A percentile compares a stretch with the other conserved stretches of the same genome.
Evolutionary conservation across 169 alveolate genomes (phyloP).

Genomic region (Fabrea salina): DNA sequence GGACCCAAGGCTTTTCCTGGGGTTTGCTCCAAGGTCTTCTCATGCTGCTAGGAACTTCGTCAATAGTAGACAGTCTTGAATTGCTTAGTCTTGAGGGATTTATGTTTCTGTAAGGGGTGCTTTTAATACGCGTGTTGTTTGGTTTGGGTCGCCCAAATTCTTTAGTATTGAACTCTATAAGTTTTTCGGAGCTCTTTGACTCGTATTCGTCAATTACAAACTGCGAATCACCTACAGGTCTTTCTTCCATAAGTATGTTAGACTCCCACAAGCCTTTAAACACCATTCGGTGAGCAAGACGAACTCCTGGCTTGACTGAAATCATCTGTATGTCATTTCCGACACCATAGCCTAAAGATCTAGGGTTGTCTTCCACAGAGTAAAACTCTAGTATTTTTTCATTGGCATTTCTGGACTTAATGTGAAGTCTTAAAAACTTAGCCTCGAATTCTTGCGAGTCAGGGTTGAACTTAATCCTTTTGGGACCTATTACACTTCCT

Average conservation of each 20-base stretch:
- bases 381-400: slow-evolving; percentile 16
- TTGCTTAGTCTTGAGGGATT: no score
- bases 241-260: slow-evolving; percentile 17
- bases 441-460: not conserved
- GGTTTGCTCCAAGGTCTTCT: not conserved
- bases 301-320: not conserved
- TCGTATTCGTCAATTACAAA: not conserved
- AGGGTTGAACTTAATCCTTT: not conserved
- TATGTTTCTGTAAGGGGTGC: not conserved
- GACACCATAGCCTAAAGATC: not conserved
- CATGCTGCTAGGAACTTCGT: not conserved
- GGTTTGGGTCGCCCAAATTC: not conserved
- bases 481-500: not conserved
- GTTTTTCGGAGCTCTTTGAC: not conserved
- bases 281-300: not conserved
- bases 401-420: not conserved
- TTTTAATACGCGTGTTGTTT: not conserved
- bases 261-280: slow-evolving; percentile 21
- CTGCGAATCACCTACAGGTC: not conserved
- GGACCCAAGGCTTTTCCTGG: not conserved
- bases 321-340: slow-evolving; percentile 4
- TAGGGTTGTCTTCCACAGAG: not conserved
- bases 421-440: slow-evolving; percentile 3
- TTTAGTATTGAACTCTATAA: not conserved
- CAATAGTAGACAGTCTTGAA: no score